phyloP scores from a whole-genome alignment of 805 yeast genomes.

The Saturnispora quitensis region DNA sequence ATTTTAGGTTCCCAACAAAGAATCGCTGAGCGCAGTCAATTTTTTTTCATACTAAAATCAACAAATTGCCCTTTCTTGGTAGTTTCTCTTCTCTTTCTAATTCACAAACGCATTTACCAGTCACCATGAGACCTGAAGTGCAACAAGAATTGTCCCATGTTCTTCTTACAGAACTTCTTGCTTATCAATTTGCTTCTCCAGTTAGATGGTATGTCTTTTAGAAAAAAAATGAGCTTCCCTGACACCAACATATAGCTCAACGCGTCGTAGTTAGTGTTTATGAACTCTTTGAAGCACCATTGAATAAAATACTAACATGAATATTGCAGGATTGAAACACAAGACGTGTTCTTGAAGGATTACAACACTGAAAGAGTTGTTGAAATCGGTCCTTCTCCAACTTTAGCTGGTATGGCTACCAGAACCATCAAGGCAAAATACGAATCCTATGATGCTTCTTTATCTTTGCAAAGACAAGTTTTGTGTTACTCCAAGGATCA shows the following conservation, averaged over 20 bases:
- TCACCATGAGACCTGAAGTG: constrained; percentile 76
- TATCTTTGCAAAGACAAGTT: constrained; percentile 87
- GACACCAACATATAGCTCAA: not conserved
- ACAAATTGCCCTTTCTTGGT: not conserved
- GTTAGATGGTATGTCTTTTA: constrained; percentile 69
- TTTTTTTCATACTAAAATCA: not conserved
- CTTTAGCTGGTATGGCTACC: constrained; percentile 97
- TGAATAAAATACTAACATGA: constrained; percentile 8
- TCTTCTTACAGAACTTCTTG: constrained; percentile 87
- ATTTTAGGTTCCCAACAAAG: not conserved
- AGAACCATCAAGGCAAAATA: constrained; percentile 92
- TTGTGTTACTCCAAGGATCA: constrained; percentile 93
- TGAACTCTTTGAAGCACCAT: not conserved
- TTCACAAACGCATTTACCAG: not conserved
- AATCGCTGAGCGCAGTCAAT: not conserved
- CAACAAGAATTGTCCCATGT: constrained; percentile 97
- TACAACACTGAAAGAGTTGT: constrained; percentile 95
- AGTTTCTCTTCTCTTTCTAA: not conserved
- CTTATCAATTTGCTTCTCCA: constrained; percentile 98
- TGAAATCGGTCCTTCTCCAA: constrained; percentile 98
- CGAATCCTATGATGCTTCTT: constrained; percentile 96
- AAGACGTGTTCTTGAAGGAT: constrained; percentile 91
- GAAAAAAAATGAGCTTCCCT: not conserved
- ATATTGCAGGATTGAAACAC: constrained; percentile 70
- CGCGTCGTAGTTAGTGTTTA: not conserved